Percentiles rank a stretch among this genome's conserved stretches.
Evolutionary conservation across 257 asterid species (phyloP).

Genomic region (Capsicum rhomboideum): DNA sequence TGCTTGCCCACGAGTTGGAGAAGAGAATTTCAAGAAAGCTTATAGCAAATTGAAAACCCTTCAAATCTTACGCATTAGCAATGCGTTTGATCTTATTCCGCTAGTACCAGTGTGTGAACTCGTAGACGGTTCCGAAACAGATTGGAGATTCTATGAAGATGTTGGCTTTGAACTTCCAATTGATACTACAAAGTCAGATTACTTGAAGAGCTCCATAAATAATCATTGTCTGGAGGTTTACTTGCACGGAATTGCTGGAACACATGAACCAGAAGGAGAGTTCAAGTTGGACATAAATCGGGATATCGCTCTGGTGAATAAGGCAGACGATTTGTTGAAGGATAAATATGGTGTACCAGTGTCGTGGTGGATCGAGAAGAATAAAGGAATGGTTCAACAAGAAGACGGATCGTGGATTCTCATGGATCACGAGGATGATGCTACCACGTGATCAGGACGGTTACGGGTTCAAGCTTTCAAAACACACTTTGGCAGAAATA

Average conservation of each 20-base stretch:
- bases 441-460: too few relatives aligned
- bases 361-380: constrained; percentile 5
- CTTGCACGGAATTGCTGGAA: constrained; percentile 37
- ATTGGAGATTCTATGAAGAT: constrained; percentile 27
- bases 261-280: constrained; percentile 19
- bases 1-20: constrained; percentile 71
- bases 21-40: constrained; percentile 17
- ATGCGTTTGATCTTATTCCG: constrained; percentile 47
- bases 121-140: neutral
- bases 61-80: constrained; percentile 34
- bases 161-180: constrained; percentile 52
- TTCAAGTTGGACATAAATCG: constrained; percentile 6
- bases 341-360: constrained; percentile 1
- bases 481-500: too few relatives aligned
- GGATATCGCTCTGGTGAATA: constrained; percentile 22
- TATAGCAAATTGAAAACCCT: constrained; percentile 17
- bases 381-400: constrained; percentile 2
- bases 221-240: constrained; percentile 49
- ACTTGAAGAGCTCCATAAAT: constrained; percentile 13
- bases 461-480: too few relatives aligned
- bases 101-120: constrained; percentile 21
- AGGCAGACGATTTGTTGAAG: constrained; percentile 11
- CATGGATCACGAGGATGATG: neutral
- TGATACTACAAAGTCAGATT: constrained; percentile 43
- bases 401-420: constrained; percentile 16